Conservation (phyloP, 208 protist genomes). For the Kentomonas sorsogonicus region DNA sequence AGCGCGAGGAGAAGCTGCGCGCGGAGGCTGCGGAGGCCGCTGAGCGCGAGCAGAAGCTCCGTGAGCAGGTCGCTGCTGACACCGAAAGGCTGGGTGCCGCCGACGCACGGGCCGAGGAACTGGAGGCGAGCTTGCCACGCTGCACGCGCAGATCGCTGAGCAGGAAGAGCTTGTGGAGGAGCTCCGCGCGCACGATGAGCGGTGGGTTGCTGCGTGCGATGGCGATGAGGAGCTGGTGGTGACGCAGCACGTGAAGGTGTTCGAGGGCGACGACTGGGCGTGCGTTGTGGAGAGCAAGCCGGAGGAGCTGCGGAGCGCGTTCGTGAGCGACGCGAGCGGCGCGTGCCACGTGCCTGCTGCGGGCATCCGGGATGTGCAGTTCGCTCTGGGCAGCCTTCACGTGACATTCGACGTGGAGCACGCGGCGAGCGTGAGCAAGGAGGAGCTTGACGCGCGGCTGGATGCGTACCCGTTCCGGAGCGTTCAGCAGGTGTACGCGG, state of each 20-base stretch:
- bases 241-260: conserved; percentile 19
- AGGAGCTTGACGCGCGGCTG: conserved; percentile 18
- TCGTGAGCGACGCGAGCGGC: conserved; percentile 12
- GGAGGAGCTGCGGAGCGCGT: conserved; percentile 21
- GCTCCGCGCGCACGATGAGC: conserved; percentile 18
- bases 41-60: too few species aligned
- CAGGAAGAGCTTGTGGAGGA: neutral
- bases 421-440: conserved; percentile 7
- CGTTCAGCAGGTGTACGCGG: conserved; percentile 14
- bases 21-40: too few species aligned
- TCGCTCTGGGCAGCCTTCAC: conserved; percentile 14
- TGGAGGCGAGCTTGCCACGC: too few species aligned
- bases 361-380: conserved; percentile 10
- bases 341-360: conserved; percentile 20
- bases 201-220: conserved; percentile 3
- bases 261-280: conserved; percentile 23
- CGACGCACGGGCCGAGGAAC: too few species aligned
- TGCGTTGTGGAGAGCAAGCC: conserved; percentile 12
- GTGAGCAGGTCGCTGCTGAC: too few species aligned
- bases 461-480: conserved; percentile 22
- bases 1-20: too few species aligned
- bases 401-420: conserved; percentile 21
- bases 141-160: neutral
- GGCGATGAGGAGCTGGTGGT: neutral
- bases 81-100: too few species aligned